Percentiles rank a stretch among this genome's conserved stretches.
These are phyloP conservation scores for Aspergillus haitiensis DNA, from an alignment of 495 filamentous ascomycete genomes.

Conservation along the genomic window DNA sequence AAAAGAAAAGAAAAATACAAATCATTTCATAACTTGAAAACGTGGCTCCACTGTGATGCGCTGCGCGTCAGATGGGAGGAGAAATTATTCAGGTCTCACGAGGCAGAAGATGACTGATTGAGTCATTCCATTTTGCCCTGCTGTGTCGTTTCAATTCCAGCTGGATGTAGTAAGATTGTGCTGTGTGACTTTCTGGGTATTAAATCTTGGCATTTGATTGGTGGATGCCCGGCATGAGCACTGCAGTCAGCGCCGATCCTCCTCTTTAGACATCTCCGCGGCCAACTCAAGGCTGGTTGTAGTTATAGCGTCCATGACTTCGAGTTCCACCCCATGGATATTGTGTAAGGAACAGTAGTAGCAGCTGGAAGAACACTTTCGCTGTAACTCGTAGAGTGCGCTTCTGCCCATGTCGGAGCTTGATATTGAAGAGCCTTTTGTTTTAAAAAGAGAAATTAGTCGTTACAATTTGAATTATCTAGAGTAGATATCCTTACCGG, in stretches of 20 bases:
- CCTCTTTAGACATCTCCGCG: conserved; percentile 1
- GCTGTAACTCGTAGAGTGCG: conserved; percentile 42
- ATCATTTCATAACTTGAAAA: background rate
- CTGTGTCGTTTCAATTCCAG: too few species aligned
- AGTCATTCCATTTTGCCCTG: too few species aligned
- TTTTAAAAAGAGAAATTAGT: conserved; percentile 1
- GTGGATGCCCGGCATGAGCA: too few species aligned
- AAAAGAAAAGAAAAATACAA: background rate
- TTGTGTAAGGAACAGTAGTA: conserved; percentile 12
- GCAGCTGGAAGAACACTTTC: conserved; percentile 27
- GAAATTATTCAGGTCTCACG: too few species aligned
- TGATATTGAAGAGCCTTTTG: conserved; percentile 38
- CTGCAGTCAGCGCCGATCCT: background rate
- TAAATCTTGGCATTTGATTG: too few species aligned
- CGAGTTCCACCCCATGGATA: conserved; percentile 10
- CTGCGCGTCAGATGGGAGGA: too few species aligned
- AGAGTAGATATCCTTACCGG: conserved; percentile 29
- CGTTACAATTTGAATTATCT: background rate
- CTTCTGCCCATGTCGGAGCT: conserved; percentile 46
- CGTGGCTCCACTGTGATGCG: too few species aligned
- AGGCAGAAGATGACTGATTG: too few species aligned
- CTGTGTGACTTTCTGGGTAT: too few species aligned
- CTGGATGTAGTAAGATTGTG: too few species aligned
- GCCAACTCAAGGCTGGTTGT: background rate
- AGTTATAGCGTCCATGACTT: conserved; percentile 20